Evolutionary conservation across 1,284 basidiomycete species (phyloP), one percentile per base, ranked within the genome.

Genomic region (Coniophora puteana): DNA sequence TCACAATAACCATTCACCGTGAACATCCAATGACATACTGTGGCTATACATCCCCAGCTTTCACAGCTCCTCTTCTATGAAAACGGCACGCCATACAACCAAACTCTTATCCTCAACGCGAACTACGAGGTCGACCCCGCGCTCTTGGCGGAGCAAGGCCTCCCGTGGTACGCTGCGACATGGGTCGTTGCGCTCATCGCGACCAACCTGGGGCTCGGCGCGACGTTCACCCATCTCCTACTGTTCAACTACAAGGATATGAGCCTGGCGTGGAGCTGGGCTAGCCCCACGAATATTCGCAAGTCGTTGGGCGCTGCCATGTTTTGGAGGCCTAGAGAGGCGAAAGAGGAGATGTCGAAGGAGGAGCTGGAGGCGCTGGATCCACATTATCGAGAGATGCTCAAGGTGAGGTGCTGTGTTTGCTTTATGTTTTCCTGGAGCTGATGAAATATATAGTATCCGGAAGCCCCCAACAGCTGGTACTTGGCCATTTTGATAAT

Each of bases 321-420:
- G 44, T 65, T 76, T 56, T 76, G 74, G 74, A 48, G 41, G 64
- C 70, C 54, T 69, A 67, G 68, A 43, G 51, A 42, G 58, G 46
- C 53, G 28, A 58, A 68, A 33, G 56, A 66, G 41, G 69, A 69
- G 8, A 59, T 63, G 44, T 58, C 63, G 21, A 51, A 61, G 4
- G 43, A 58, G 11, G 41, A 46, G 2, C 52, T 58, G 25, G 55
- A 62, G 26, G 61, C 64, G 22, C 49, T 69, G 8, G 76, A 78
- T 46, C 74, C 74, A 13, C 76, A 78, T 50, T 77, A 76, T 43
- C 59, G 59, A n/a, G 56, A 74, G 48, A 78, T 78, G 74, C 60
- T 74, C 17, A 72, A 72, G 62, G 71, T 68, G 14, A 41, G 58
- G 12, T 8, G 32, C 16, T 25, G 11, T 35, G 11, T 17, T 17